Percentiles rank a stretch among this genome's conserved stretches.
Conservation (phyloP, 2,329 filamentous ascomycete genomes). For the Peltaster fructicola region DNA sequence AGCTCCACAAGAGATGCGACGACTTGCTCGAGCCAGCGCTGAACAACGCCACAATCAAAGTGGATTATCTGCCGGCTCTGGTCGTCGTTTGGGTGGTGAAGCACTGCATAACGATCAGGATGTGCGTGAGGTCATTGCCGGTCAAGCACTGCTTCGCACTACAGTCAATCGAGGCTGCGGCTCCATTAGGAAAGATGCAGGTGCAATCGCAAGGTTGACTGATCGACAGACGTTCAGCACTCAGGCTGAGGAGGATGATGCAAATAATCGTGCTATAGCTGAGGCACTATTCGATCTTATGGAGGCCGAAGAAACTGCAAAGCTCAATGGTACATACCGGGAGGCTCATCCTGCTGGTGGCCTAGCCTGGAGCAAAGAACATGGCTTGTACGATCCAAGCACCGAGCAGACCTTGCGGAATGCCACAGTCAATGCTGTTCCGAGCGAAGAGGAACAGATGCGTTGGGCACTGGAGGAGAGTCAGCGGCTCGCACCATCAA, state of each 20-base stretch:
- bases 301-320: slow-evolving; percentile 50
- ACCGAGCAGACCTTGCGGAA: slow-evolving; percentile 4
- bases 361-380: slow-evolving; percentile 20
- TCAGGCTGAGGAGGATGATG: slow-evolving; percentile 71
- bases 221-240: slow-evolving; percentile 62
- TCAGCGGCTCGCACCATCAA: no score
- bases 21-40: slow-evolving; percentile 49
- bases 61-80: slow-evolving; percentile 41
- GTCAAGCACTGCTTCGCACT: slow-evolving; percentile 48
- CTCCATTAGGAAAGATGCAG: slow-evolving; percentile 47
- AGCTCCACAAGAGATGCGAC: slow-evolving; percentile 54
- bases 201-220: slow-evolving; percentile 49
- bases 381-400: slow-evolving; percentile 17
- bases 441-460: slow-evolving; percentile 20
- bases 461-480: slow-evolving; percentile 21
- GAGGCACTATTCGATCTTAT: slow-evolving; percentile 74
- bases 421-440: no score
- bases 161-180: slow-evolving; percentile 58
- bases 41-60: slow-evolving; percentile 41
- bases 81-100: slow-evolving; percentile 54
- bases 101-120: slow-evolving; percentile 41
- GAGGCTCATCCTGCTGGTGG: slow-evolving; percentile 34
- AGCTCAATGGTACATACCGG: slow-evolving; percentile 35
- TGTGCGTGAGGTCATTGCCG: slow-evolving; percentile 53
- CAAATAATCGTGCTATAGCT: slow-evolving; percentile 72